Evolutionary conservation across 176 grass and related monocot genomes (phyloP).

Genomic region (Zea mays): Zm-B73-REFERENCE-NAM-5.0 NC_050096.1:63161001-63161500

Average conservation of each 20-base stretch:
- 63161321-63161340: too few species aligned
- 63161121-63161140: constrained; percentile 30
- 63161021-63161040: constrained; percentile 48
- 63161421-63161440: too few species aligned
- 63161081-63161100: constrained; percentile 18
- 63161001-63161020: constrained; percentile 36
- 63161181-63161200: constrained; percentile 62
- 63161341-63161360: too few species aligned
- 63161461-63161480: too few species aligned
- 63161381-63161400: too few species aligned
- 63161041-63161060: constrained; percentile 59
- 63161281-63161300: too few species aligned
- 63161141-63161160: constrained; percentile 67
- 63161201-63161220: constrained; percentile 61
- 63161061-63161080: constrained; percentile 70
- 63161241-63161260: constrained; percentile 12
- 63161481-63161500: constrained; percentile 2
- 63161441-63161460: too few species aligned
- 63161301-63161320: too few species aligned
- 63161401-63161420: too few species aligned
- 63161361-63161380: too few species aligned
- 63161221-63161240: constrained; percentile 23
- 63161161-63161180: constrained; percentile 79
- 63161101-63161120: not conserved
- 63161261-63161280: not conserved